Evolutionary conservation across 2,329 filamentous ascomycete genomes (phyloP), one percentile per base, ranked within the genome.

Genomic region (Bipolaris gigantea): DNA sequence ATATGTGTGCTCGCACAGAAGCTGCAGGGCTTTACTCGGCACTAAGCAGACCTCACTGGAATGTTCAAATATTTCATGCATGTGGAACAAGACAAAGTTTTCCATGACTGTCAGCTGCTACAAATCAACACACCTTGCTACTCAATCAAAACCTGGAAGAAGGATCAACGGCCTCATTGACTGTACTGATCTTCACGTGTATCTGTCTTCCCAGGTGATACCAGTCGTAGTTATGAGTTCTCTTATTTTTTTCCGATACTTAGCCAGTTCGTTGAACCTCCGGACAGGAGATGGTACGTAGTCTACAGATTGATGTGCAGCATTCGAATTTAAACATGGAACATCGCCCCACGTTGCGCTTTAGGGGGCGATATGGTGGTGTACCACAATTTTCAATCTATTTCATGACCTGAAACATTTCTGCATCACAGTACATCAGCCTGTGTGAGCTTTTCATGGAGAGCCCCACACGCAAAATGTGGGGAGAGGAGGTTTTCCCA

Each of bases 1-100:
- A 61, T 72, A 3, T 73, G 67, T 36, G 56, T 60, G 36, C 44
- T 61, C 41, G 70, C 69, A 15, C 63, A 64, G 36, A 56, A 62
- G 11, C 33, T 59, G 23, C 66, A 67, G 33, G 57, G 40, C 30
- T 34, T 55, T n/a, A 47, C 35, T 1, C 23, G 55, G 30, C 47
- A 42, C 19, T 66, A 43, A 44, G 60, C 19, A 7, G 7, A 33
- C 32, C 4, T 10, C 30, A 9, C n/a, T n/a, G 18, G 25, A n/a
- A 27, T 25, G 10, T n/a, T 16, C 5, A 4, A 27, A 25, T 8
- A 27, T 21, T 27, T 19, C 9, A n/a, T n/a, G 25, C 25, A 30
- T 13, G 5, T 4, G 11, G 16, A 30, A 21, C 15, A 10, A 30
- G 10, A 33, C 4, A 5, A 15, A 0, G 3, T 34, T 34, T 34